These are phyloP conservation scores for Rozella allomycis DNA, from an alignment of 371 early-diverging fungal species.

Conservation along the genomic window DNA sequence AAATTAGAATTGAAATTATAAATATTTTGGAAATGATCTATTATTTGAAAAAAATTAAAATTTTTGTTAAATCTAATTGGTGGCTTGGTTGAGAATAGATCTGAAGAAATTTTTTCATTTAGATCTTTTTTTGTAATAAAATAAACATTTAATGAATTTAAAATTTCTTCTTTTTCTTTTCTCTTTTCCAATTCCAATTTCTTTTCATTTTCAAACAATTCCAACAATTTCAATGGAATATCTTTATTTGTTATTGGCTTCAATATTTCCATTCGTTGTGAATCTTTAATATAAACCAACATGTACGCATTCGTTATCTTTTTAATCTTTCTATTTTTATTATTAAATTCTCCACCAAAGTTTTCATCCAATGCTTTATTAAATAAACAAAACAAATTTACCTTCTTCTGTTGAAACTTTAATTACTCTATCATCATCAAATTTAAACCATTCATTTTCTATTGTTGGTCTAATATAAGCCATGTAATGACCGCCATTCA, in stretches of 20 bases:
- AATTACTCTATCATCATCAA: slow-evolving; percentile 92
- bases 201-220: background rate
- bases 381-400: too few species aligned
- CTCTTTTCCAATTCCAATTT: background rate
- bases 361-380: slow-evolving; percentile 84
- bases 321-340: background rate
- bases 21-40: too few species aligned
- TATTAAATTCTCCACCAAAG: slow-evolving; percentile 61
- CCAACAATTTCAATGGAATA: slow-evolving; percentile 51
- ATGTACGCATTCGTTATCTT: slow-evolving; percentile 82
- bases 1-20: slow-evolving; percentile 29
- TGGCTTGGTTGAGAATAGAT: too few species aligned
- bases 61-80: slow-evolving; percentile 6
- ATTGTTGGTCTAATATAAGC: slow-evolving; percentile 60
- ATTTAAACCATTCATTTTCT: slow-evolving; percentile 71
- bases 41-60: too few species aligned
- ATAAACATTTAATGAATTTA: slow-evolving; percentile 2
- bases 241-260: slow-evolving; percentile 36
- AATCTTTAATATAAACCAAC: slow-evolving; percentile 79
- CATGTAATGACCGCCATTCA: slow-evolving; percentile 93
- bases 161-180: background rate
- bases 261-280: slow-evolving; percentile 44
- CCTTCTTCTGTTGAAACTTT: slow-evolving; percentile 65
- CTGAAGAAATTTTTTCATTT: background rate
- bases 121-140: slow-evolving; percentile 1